Conservation (phyloP, 345 rosid genomes). For the Excoecaria cochinchinensis region DNA sequence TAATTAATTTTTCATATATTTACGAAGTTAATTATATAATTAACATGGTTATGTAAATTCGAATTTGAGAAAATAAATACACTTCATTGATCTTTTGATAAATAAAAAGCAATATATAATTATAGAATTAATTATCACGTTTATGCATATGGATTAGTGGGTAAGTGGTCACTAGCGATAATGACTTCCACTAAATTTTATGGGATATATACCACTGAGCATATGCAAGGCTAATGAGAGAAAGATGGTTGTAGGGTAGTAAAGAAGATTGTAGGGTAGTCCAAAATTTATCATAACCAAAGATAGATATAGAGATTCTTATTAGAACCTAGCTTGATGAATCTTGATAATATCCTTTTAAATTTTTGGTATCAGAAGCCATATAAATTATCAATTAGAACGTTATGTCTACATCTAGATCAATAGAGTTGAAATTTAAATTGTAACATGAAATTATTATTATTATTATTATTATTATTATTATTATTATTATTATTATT, state of each 20-base stretch:
- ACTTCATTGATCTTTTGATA: background rate
- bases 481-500: no score
- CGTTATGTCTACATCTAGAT: slow-evolving; percentile 22
- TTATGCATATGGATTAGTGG: background rate
- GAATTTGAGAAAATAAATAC: no score
- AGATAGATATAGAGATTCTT: background rate
- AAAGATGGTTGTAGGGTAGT: slow-evolving; percentile 5
- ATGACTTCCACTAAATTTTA: background rate
- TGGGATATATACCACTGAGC: background rate
- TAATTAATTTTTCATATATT: background rate
- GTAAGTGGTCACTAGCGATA: slow-evolving; percentile 1
- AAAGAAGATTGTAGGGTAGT: background rate
- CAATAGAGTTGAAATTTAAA: background rate
- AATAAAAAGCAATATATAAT: background rate
- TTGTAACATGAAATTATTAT: no score
- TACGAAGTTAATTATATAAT: background rate
- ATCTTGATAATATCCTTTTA: slow-evolving; percentile 1
- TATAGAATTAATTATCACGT: background rate
- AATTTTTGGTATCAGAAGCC: slow-evolving; percentile 24
- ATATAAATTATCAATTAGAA: slow-evolving; percentile 7
- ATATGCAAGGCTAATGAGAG: background rate
- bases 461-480: no score
- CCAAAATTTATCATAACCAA: no score
- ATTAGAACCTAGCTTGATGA: background rate
- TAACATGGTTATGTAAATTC: no score